These are phyloP conservation scores for Teratosphaeria pseudoeucalypti DNA, from an alignment of 2,329 filamentous ascomycete species.

Conservation along the genomic window DNA sequence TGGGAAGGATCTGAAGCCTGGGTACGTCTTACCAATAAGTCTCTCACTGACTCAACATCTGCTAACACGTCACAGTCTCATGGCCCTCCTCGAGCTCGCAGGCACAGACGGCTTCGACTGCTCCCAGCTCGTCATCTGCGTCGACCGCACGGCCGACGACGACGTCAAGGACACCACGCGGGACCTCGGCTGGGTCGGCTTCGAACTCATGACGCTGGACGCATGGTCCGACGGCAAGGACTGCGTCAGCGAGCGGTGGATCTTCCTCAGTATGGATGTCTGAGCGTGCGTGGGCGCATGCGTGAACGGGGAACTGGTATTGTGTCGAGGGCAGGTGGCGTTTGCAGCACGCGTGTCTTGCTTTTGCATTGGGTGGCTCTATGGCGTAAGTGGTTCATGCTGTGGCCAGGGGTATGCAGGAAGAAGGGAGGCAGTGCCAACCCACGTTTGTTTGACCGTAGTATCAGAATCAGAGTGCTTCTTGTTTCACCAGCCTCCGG, in stretches of 20 bases:
- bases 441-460: not conserved
- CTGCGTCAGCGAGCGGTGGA: constrained; percentile 62
- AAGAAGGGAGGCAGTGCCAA: not conserved
- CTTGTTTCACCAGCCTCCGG: not conserved
- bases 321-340: not conserved
- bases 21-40: constrained; percentile 47
- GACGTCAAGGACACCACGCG: constrained; percentile 61
- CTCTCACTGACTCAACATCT: not conserved
- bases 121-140: constrained; percentile 65
- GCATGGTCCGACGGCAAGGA: constrained; percentile 55
- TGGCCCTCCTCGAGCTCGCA: constrained; percentile 83
- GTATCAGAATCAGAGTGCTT: not conserved
- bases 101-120: constrained; percentile 62
- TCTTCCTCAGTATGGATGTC: constrained; percentile 82
- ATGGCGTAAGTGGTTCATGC: not conserved
- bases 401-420: not conserved
- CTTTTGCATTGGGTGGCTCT: not conserved
- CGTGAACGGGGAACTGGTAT: not conserved
- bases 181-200: constrained; percentile 88
- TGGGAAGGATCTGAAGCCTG: constrained; percentile 72
- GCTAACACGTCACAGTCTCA: constrained; percentile 46
- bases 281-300: constrained; percentile 30
- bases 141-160: constrained; percentile 59
- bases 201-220: constrained; percentile 70
- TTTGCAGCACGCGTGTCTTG: not conserved